phyloP scores from a whole-genome alignment of 2,329 filamentous ascomycete species.

The Fonsecaea nubica region DNA sequence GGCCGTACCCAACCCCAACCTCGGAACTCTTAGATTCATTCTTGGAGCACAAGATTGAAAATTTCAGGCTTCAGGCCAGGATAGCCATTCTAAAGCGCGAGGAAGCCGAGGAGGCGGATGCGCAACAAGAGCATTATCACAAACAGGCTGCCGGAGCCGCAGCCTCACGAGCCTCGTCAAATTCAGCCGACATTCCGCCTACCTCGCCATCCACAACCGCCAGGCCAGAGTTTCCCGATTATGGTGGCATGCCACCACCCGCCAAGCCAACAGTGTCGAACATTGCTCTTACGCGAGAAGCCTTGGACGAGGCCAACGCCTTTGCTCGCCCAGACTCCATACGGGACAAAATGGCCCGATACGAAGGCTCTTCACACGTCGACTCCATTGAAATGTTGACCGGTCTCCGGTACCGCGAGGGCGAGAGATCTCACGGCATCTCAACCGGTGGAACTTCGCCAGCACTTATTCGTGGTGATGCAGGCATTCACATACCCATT shows the following conservation, averaged over 20 bases:
- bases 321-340: conserved; percentile 75
- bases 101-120: conserved; percentile 79
- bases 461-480: conserved; percentile 81
- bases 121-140: conserved; percentile 55
- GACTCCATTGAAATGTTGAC: conserved; percentile 95
- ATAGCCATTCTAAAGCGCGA: conserved; percentile 86
- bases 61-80: conserved; percentile 81
- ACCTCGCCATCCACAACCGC: conserved; percentile 33
- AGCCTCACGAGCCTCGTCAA: conserved; percentile 33
- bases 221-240: conserved; percentile 28
- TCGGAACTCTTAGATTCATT: conserved; percentile 87
- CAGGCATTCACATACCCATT: conserved; percentile 80
- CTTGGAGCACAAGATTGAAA: conserved; percentile 95
- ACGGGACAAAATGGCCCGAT: conserved; percentile 82
- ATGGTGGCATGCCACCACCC: conserved; percentile 68
- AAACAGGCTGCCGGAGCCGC: conserved; percentile 37
- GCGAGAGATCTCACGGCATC: conserved; percentile 85
- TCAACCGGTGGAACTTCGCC: conserved; percentile 85
- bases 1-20: conserved; percentile 88
- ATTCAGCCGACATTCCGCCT: conserved; percentile 31
- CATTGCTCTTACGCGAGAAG: conserved; percentile 75
- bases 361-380: conserved; percentile 76
- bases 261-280: conserved; percentile 69
- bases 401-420: conserved; percentile 83
- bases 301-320: conserved; percentile 74